Base-by-base conservation (phyloP, 2,329 filamentous ascomycete species). In the Phialophora macrospora region DNA sequence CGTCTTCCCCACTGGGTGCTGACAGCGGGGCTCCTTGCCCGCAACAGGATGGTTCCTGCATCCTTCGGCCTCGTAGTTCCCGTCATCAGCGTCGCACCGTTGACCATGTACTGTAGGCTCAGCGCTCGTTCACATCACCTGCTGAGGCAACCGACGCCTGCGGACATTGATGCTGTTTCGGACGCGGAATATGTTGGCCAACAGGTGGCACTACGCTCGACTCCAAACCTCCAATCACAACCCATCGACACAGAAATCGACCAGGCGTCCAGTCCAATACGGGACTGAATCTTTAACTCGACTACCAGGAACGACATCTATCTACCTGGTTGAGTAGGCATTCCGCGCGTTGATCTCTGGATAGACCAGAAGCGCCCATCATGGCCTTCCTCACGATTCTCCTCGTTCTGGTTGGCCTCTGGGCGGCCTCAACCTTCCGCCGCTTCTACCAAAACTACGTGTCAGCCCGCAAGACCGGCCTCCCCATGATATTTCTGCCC, bases 401-500 rank as follows among this genome's bases (percentile, higher is more conserved):
- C 2, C 11, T 61, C 9, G 17, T n/a, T 14, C 38, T 64, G 5
- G 41, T 60, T 22, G 48, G 32, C 22, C 34, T 65, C 41, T 68
- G 63, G 66, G 44, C 56, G 2, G 32, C 28, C 6, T 65, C 60
- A 11, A 65, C 48, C 54, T 30, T 69, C 41, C 68, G 49, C 46
- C 58, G 41, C 24, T 61, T 72, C 17, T 32, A 58, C 34, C 64
- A 56, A 48, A 72, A 76, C 26, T 74, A 74, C 65, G 54, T 68
- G n/a, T 57, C 64, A 17, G 75, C 69, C 4, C 73, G 72, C 26
- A 72, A 70, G 28, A 69, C 68, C 8, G 71, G 73, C 0, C 72
- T 75, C 48, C 74, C 74, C 0, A 60, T 75, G 8, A 66, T 71
- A 32, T 28, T 74, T 41, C 60, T 68, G 5, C 75, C 75, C 0